Conservation (phyloP, 495 filamentous ascomycete genomes). For the Lasiosphaeria hispida region DNA sequence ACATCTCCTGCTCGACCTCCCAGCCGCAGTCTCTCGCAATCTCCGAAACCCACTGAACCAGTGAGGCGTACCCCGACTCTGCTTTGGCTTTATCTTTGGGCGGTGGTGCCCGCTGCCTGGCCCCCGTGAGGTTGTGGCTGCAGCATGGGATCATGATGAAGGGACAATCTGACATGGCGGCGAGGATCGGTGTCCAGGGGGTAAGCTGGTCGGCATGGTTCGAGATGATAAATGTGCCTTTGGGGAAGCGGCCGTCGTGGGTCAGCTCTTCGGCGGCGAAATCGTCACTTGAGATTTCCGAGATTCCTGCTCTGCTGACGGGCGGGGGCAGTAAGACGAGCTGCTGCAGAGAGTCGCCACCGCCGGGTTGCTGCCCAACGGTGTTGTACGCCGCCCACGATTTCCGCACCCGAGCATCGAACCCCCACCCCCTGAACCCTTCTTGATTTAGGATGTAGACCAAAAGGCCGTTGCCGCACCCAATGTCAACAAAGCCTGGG, state of each 20-base stretch:
- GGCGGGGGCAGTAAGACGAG: constrained; percentile 69
- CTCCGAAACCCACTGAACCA: constrained; percentile 66
- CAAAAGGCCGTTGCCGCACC: constrained; percentile 93
- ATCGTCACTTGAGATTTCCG: constrained; percentile 17
- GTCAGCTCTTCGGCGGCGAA: constrained; percentile 38
- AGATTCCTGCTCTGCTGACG: constrained; percentile 26
- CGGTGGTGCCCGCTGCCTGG: constrained; percentile 65
- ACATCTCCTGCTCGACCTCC: constrained; percentile 70
- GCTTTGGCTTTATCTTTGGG: constrained; percentile 51
- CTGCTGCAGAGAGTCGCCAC: constrained; percentile 56
- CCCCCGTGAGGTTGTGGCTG: constrained; percentile 79
- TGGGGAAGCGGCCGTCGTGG: constrained; percentile 70
- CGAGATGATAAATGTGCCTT: constrained; percentile 85
- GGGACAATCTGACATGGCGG: constrained; percentile 67
- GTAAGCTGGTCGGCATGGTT: constrained; percentile 97
- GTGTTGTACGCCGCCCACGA: constrained; percentile 73
- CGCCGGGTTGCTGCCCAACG: constrained; percentile 28
- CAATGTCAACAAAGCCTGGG: constrained; percentile 92
- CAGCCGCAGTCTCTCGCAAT: constrained; percentile 71
- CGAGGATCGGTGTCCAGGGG: constrained; percentile 89
- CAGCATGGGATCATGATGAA: constrained; percentile 95
- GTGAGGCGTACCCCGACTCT: constrained; percentile 65
- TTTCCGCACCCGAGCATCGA: constrained; percentile 80
- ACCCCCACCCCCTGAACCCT: constrained; percentile 84
- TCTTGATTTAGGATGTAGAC: constrained; percentile 79